These are phyloP conservation scores for Echites panduratus DNA, from an alignment of 257 asterid genomes.

Conservation along the genomic window DNA sequence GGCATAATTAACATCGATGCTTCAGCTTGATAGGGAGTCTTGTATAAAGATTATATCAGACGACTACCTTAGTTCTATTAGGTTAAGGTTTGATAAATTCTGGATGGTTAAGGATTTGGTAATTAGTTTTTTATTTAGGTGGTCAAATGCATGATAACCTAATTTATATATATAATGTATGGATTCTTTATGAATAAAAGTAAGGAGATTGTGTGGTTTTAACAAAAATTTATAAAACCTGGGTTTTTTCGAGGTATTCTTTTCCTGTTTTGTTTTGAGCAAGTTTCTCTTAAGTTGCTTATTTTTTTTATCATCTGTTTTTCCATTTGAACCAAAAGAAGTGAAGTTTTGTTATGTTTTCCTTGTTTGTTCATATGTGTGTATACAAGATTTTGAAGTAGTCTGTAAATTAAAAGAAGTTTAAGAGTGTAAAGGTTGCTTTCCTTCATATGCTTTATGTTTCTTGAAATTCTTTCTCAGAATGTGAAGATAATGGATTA, in stretches of 20 bases:
- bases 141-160: no score
- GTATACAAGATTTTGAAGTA: neutral
- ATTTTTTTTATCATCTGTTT: neutral
- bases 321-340: neutral
- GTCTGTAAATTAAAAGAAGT: neutral
- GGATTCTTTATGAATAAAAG: no score
- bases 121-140: no score
- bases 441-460: neutral
- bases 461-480: neutral
- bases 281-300: neutral
- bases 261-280: neutral
- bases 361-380: neutral
- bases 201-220: no score
- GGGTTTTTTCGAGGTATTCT: neutral
- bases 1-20: no score
- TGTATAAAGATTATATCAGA: no score
- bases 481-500: no score
- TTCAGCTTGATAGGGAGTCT: no score
- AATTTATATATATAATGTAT: no score
- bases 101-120: no score
- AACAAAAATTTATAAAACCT: neutral
- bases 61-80: no score
- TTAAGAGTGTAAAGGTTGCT: neutral
- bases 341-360: neutral
- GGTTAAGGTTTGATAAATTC: no score